phyloP scores from a whole-genome alignment of 345 rosid species.

The Citrus glauca region DNA sequence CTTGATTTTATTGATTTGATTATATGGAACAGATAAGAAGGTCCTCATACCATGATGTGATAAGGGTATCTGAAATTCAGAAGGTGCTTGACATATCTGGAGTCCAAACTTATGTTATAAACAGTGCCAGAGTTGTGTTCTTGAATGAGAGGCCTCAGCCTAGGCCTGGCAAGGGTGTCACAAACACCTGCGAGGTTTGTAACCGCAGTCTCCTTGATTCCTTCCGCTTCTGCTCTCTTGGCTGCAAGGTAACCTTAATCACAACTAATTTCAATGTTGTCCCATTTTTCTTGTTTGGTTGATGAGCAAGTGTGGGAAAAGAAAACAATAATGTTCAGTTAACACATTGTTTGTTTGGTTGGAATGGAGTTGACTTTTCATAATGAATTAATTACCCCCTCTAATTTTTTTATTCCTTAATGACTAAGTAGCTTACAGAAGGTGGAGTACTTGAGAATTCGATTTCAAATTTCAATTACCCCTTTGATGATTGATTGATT shows the following conservation, averaged over 20 bases:
- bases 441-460: neutral
- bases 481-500: too few relatives aligned
- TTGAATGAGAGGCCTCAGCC: conserved; percentile 98
- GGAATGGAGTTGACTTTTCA: conserved; percentile 3
- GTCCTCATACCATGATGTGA: conserved; percentile 98
- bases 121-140: conserved; percentile 95
- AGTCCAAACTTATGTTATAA: conserved; percentile 95
- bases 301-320: conserved; percentile 2
- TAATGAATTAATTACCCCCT: too few relatives aligned
- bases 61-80: conserved; percentile 90
- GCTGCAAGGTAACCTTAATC: conserved; percentile 73
- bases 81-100: conserved; percentile 80
- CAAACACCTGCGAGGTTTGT: conserved; percentile 91
- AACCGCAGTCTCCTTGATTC: conserved; percentile 92
- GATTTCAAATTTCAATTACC: neutral
- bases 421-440: neutral
- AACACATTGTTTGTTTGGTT: neutral
- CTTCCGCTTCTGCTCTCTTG: conserved; percentile 95
- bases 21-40: conserved; percentile 70
- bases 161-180: conserved; percentile 91
- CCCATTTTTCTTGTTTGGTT: conserved; percentile 7
- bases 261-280: neutral
- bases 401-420: neutral
- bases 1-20: neutral
- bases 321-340: neutral